phyloP scores from a whole-genome alignment of 1,139 yeast species.

The Nakaseomyces kungkrabaensis region DNA sequence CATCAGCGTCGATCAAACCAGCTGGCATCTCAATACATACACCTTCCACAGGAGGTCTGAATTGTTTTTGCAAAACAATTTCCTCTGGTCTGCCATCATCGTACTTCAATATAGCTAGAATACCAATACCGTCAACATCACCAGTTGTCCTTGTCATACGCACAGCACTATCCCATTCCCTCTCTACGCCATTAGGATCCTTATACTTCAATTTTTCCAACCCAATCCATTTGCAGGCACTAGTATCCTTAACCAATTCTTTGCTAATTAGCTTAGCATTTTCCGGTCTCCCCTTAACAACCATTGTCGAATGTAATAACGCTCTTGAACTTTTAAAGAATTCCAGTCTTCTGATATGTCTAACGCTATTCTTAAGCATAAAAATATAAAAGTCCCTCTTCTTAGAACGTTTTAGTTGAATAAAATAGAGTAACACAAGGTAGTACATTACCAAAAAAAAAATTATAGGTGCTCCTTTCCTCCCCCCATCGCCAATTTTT shows the following conservation, averaged over 20 bases:
- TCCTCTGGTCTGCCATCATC: conserved; percentile 40
- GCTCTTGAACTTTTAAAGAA: background rate
- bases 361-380: background rate
- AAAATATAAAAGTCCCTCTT: too few relatives aligned
- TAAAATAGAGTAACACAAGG: too few relatives aligned
- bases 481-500: too few relatives aligned
- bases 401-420: too few relatives aligned
- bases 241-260: conserved; percentile 30
- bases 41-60: conserved; percentile 82
- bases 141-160: conserved; percentile 68
- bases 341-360: background rate
- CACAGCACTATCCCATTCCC: conserved; percentile 86
- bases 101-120: conserved; percentile 55
- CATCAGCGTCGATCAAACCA: conserved; percentile 81
- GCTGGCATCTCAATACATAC: conserved; percentile 93
- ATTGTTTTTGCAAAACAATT: conserved; percentile 73
- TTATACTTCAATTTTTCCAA: conserved; percentile 53
- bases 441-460: too few relatives aligned
- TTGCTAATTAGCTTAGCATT: conserved; percentile 32
- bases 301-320: conserved; percentile 14
- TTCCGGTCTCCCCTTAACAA: conserved; percentile 29
- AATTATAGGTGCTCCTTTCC: too few relatives aligned
- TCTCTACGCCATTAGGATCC: conserved; percentile 52
- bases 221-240: conserved; percentile 50
- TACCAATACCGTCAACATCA: conserved; percentile 76